phyloP scores from a whole-genome alignment of 2,329 filamentous ascomycete genomes.

The Curvularia spicifera region DNA sequence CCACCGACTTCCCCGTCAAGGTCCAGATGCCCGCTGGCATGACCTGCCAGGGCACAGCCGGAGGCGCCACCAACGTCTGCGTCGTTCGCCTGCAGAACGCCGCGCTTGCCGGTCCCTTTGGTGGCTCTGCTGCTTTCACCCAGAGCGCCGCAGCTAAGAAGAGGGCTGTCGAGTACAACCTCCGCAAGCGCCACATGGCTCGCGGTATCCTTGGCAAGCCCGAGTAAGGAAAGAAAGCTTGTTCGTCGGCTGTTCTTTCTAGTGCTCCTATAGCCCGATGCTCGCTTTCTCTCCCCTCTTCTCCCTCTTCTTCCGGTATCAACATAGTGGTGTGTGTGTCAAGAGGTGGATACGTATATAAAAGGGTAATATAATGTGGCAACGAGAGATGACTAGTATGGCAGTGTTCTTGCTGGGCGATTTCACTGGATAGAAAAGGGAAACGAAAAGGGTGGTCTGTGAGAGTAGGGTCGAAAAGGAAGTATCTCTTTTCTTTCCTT shows the following conservation, averaged over 20 bases:
- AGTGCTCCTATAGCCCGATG: not conserved
- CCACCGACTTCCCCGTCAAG: constrained; percentile 69
- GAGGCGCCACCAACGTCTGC: constrained; percentile 67
- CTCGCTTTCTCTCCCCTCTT: not conserved
- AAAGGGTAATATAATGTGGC: not conserved
- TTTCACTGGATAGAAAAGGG: not conserved
- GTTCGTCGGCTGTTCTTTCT: not conserved
- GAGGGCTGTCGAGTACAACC: constrained; percentile 65
- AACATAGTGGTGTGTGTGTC: not conserved
- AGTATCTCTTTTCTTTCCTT: not conserved
- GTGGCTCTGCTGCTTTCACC: constrained; percentile 70
- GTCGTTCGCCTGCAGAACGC: constrained; percentile 68
- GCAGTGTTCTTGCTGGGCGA: constrained; percentile 1
- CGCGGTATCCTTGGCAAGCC: constrained; percentile 45
- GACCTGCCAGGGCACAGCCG: constrained; percentile 67
- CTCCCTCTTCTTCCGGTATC: not conserved
- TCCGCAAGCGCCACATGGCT: constrained; percentile 48
- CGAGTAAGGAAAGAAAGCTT: constrained; percentile 21
- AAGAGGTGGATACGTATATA: not conserved
- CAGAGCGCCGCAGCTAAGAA: constrained; percentile 65
- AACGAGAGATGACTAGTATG: not conserved
- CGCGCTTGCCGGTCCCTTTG: constrained; percentile 69
- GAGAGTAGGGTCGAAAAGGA: not conserved
- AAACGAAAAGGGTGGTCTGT: not conserved
- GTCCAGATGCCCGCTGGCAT: constrained; percentile 71